A percentile compares a stretch with the other conserved stretches of the same genome.
Conservation (phyloP, 2,329 filamentous ascomycete species). For the Aspergillus sp. region DNA sequence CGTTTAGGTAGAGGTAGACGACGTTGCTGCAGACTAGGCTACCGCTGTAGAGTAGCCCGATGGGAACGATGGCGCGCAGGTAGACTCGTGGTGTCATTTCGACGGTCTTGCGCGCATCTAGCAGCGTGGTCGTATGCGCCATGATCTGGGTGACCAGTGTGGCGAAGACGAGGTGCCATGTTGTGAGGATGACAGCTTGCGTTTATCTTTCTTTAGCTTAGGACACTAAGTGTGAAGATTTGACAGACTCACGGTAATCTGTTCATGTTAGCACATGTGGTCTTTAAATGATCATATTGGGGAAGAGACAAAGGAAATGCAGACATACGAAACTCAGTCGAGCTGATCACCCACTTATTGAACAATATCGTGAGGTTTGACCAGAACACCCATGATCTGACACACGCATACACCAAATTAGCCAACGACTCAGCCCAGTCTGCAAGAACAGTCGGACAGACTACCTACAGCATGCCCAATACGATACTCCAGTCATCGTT, state of each 20-base stretch:
- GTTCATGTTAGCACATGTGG: background rate
- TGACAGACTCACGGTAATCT: slow-evolving; percentile 17
- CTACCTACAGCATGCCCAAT: slow-evolving; percentile 13
- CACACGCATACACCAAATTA: background rate
- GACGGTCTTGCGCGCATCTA: slow-evolving; percentile 87
- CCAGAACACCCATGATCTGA: slow-evolving; percentile 20
- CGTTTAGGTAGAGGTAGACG: slow-evolving; percentile 89
- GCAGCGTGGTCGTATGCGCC: slow-evolving; percentile 78
- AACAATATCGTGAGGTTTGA: slow-evolving; percentile 66
- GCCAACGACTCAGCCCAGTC: background rate
- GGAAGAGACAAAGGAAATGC: slow-evolving; percentile 11
- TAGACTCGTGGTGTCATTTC: slow-evolving; percentile 93
- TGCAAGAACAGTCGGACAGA: background rate
- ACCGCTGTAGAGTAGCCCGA: slow-evolving; percentile 90
- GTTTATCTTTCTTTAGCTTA: background rate
- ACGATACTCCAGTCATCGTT: slow-evolving; percentile 10
- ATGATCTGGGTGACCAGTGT: slow-evolving; percentile 89
- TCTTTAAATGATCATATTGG: slow-evolving; percentile 9
- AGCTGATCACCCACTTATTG: slow-evolving; percentile 96
- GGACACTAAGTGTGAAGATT: background rate
- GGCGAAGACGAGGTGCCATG: slow-evolving; percentile 89
- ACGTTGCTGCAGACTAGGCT: slow-evolving; percentile 94
- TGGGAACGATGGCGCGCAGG: slow-evolving; percentile 85
- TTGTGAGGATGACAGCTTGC: slow-evolving; percentile 67
- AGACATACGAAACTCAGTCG: slow-evolving; percentile 71